Base-by-base conservation (phyloP, 805 yeast genomes). In the Kuraishia ogatae region DNA sequence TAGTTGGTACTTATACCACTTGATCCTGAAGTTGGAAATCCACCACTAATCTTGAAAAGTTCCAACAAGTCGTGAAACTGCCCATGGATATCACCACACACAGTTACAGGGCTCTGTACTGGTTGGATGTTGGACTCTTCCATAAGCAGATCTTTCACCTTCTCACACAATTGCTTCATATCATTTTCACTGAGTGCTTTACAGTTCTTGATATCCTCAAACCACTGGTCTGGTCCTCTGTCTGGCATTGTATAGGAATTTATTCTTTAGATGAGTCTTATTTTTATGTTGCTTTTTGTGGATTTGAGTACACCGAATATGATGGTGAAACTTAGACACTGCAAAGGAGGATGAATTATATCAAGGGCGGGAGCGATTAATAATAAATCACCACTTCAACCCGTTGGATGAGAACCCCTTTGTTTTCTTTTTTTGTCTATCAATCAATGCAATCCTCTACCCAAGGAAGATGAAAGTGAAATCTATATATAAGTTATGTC, bases 31-130 rank as follows among this genome's bases (percentile, higher is more conserved):
- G 83, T 82, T 0, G 98, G 98, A 60, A 92, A 81, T 20, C 98
- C 98, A 50, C 99, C 99, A 26, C 91, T 81, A 13, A 92, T 86
- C 61, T 96, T 77, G 71, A 94, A 94, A 24, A 93, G 76, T 69
- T 94, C 97, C 58, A 93, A 73, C 58, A 93, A 77, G 70, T 93
- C 99, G 68, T 93, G 98, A 69, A 93, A 93, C 70, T 93, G 99
- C 2, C 99, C 99, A 71, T 93, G 99, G 63, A 93, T 94, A 71
- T 93, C 99, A 66, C 96, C 97, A 74, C 97, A 91, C 0, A 91
- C 97, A 0, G 97, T 90, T 6, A 91, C 97, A 1, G 97, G 97
- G 28, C 90, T 82, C 64, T 84, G 87, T 2, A 91, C 97, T 0
- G 97, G 97, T 66, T 91, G 97, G 59, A 92, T 90, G 68, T 92